These are phyloP conservation scores for Trichosporon sp. DNA, from an alignment of 1,284 basidiomycete genomes.

Conservation along the genomic window DNA sequence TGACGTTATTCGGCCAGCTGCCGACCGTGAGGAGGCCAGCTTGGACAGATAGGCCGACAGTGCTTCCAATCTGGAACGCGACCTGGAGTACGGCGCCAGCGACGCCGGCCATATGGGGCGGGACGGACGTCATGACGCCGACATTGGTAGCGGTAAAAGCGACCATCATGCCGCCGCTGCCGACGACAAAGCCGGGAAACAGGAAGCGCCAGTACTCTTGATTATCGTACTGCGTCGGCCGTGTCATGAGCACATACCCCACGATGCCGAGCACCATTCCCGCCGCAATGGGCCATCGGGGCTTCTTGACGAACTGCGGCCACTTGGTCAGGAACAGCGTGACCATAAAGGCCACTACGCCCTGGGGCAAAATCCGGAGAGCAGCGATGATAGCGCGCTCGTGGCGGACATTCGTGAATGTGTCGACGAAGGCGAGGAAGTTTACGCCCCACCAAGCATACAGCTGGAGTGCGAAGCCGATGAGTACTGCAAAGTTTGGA, in stretches of 20 bases:
- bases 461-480: conserved; percentile 33
- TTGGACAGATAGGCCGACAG: conserved; percentile 39
- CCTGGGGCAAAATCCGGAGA: conserved; percentile 29
- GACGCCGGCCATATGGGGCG: conserved; percentile 37
- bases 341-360: conserved; percentile 18
- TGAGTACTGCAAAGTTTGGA: conserved; percentile 38
- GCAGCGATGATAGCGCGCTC: conserved; percentile 31
- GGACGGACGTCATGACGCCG: conserved; percentile 34
- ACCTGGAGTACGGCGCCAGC: conserved; percentile 45
- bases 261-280: conserved; percentile 25
- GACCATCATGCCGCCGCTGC: conserved; percentile 27
- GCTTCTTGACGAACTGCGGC: conserved; percentile 20
- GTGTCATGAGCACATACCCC: conserved; percentile 31
- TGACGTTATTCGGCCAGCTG: conserved; percentile 31
- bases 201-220: conserved; percentile 39
- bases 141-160: conserved; percentile 28
- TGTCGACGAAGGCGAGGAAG: conserved; percentile 23
- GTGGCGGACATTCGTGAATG: conserved; percentile 17
- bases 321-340: conserved; percentile 13
- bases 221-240: conserved; percentile 18
- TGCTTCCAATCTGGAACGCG: conserved; percentile 36
- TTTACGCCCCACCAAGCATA: conserved; percentile 40
- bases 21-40: conserved; percentile 41
- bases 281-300: conserved; percentile 27
- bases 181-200: conserved; percentile 35